phyloP scores from a whole-genome alignment of 2,329 filamentous ascomycete species.

The Emmonsiellopsis sp. region DNA sequence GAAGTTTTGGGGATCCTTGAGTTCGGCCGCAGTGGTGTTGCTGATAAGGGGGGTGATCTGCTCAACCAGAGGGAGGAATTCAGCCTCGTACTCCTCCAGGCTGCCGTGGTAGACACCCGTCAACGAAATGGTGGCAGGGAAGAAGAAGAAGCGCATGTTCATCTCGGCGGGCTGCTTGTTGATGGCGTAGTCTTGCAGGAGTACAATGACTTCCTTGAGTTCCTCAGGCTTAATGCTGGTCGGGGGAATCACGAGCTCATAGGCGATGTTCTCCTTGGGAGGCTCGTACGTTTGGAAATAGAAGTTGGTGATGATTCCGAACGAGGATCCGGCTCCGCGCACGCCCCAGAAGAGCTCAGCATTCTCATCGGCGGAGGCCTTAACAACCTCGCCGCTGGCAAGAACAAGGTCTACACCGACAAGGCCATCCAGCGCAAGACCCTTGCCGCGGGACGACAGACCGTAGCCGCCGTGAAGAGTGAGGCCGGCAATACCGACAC shows the following conservation, averaged over 20 bases:
- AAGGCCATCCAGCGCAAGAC: slow-evolving; percentile 41
- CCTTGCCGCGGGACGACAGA: slow-evolving; percentile 35
- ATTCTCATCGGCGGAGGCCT: slow-evolving; percentile 22
- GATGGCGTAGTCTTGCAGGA: slow-evolving; percentile 47
- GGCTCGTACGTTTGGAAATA: slow-evolving; percentile 27
- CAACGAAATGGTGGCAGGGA: slow-evolving; percentile 46
- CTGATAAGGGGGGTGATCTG: neutral
- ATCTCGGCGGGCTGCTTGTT: slow-evolving; percentile 47
- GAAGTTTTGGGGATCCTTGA: neutral
- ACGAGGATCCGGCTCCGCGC: slow-evolving; percentile 44
- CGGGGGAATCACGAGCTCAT: slow-evolving; percentile 40
- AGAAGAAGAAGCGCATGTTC: slow-evolving; percentile 45
- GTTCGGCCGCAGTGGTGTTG: neutral
- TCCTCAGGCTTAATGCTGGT: slow-evolving; percentile 38
- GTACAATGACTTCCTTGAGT: slow-evolving; percentile 39
- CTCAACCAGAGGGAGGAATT: neutral
- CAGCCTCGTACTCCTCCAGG: slow-evolving; percentile 40
- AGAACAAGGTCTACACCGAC: slow-evolving; percentile 39
- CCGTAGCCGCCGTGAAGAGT: slow-evolving; percentile 18
- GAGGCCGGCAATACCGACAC: slow-evolving; percentile 20
- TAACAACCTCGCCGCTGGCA: slow-evolving; percentile 32
- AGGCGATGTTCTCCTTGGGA: slow-evolving; percentile 40
- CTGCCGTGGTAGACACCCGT: slow-evolving; percentile 52
- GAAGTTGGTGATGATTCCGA: slow-evolving; percentile 41
- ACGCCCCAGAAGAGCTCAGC: slow-evolving; percentile 45